Percentiles rank a stretch among this genome's conserved stretches.
These are phyloP conservation scores for Bacidia rubella DNA, from an alignment of 495 filamentous ascomycete genomes.

Conservation along the genomic window DNA sequence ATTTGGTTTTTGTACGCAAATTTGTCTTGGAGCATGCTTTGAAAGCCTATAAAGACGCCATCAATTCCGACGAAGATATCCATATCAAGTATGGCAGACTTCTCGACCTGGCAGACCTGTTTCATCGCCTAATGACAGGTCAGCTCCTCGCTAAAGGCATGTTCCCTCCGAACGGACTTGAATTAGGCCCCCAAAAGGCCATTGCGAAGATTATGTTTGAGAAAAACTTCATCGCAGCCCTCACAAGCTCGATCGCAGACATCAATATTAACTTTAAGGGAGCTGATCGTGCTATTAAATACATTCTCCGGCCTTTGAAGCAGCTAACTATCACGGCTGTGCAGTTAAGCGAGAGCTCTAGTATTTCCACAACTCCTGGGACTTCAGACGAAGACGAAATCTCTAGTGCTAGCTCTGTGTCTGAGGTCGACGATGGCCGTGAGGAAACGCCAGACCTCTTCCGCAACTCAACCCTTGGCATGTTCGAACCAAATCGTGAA, in stretches of 20 bases:
- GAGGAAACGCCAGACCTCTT: slow-evolving; percentile 97
- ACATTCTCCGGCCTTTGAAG: slow-evolving; percentile 81
- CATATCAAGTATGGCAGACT: slow-evolving; percentile 78
- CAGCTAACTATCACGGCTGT: slow-evolving; percentile 78
- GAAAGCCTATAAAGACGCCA: slow-evolving; percentile 84
- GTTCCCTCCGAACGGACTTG: slow-evolving; percentile 27
- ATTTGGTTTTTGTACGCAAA: slow-evolving; percentile 80
- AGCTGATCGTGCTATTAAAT: slow-evolving; percentile 87
- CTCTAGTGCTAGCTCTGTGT: slow-evolving; percentile 76
- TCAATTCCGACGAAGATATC: slow-evolving; percentile 60
- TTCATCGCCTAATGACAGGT: slow-evolving; percentile 79
- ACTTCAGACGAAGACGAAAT: slow-evolving; percentile 78
- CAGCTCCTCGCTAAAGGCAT: slow-evolving; percentile 42
- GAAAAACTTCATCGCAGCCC: slow-evolving; percentile 77
- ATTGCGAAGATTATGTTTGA: slow-evolving; percentile 94
- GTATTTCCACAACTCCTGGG: slow-evolving; percentile 50
- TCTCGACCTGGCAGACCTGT: slow-evolving; percentile 75
- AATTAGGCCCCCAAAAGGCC: slow-evolving; percentile 46
- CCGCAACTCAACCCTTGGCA: slow-evolving; percentile 86
- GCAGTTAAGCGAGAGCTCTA: slow-evolving; percentile 62
- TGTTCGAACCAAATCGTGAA: slow-evolving; percentile 76
- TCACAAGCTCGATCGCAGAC: slow-evolving; percentile 88
- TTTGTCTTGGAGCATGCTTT: slow-evolving; percentile 91
- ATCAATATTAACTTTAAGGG: slow-evolving; percentile 90
- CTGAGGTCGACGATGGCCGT: slow-evolving; percentile 72